phyloP scores from a whole-genome alignment of 2,329 filamentous ascomycete species.

The Chaetomium sp. region DNA sequence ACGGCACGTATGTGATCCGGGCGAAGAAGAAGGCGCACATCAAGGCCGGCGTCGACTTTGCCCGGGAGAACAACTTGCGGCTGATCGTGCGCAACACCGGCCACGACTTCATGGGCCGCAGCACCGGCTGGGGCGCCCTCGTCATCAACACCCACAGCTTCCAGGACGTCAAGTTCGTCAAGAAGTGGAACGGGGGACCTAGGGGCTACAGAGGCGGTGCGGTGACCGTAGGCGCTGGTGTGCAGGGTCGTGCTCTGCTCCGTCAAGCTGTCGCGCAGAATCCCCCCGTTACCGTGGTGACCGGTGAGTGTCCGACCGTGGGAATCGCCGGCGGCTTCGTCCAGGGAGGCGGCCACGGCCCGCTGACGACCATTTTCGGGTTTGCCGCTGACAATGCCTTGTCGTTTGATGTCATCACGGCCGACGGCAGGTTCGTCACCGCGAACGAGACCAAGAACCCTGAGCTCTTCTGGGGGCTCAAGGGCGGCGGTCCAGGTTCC shows the following conservation, averaged over 20 bases:
- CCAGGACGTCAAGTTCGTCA: slow-evolving; percentile 49
- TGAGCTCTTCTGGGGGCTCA: slow-evolving; percentile 60
- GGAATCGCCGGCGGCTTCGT: slow-evolving; percentile 63
- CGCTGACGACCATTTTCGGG: slow-evolving; percentile 49
- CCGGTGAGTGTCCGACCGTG: slow-evolving; percentile 58
- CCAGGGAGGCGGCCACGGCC: slow-evolving; percentile 60
- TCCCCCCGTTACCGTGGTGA: slow-evolving; percentile 48
- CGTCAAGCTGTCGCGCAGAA: slow-evolving; percentile 45
- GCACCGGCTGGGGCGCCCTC: slow-evolving; percentile 61
- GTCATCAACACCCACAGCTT: slow-evolving; percentile 60
- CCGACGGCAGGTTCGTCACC: slow-evolving; percentile 45
- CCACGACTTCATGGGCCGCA: slow-evolving; percentile 61
- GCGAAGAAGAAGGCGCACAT: slow-evolving; percentile 39
- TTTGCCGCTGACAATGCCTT: slow-evolving; percentile 53
- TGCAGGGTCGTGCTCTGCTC: slow-evolving; percentile 51
- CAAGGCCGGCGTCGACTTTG: slow-evolving; percentile 45
- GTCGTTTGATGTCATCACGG: slow-evolving; percentile 52
- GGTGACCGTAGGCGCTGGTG: slow-evolving; percentile 55
- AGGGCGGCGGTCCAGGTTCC: slow-evolving; percentile 54
- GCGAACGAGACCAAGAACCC: slow-evolving; percentile 48
- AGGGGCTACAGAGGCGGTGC: slow-evolving; percentile 50
- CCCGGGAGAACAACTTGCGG: slow-evolving; percentile 51
- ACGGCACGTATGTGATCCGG: slow-evolving; percentile 42
- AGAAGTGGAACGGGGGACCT: slow-evolving; percentile 37
- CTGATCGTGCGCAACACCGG: slow-evolving; percentile 60